Base-by-base conservation (phyloP, 2,329 filamentous ascomycete species). In the Eutypa lata region DNA sequence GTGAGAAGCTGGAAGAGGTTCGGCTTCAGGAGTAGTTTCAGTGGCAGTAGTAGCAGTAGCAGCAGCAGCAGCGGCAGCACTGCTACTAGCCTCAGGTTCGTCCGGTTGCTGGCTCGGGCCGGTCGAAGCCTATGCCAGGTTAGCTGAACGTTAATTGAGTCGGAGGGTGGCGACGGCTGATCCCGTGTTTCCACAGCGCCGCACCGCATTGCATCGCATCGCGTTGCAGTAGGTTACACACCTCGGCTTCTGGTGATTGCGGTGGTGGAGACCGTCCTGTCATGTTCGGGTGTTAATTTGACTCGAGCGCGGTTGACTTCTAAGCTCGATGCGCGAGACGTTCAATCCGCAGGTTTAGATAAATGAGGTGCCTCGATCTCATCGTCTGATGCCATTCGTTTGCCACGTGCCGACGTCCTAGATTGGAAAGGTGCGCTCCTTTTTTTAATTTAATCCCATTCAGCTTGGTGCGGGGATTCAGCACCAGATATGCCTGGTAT, bases 1-100 rank as follows among this genome's bases (percentile, higher is more conserved):
- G 51, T 58, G 57, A 21, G 55, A 40, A 18, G 50, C 53, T 21
- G 53, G 42, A n/a, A 45, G 42, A 45, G 42, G 42, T 10, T 11
- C 16, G n/a, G 21, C 42, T 26, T 10, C 42, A 26, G 21, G 13
- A 2, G 35, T 7, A 38, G 7, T 16, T 7, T 5, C 26, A 31
- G 26, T 31, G 26, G 26, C 26, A 31, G 26, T 5, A 31, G 26
- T 5, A 31, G 26, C 26, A 31, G 26, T 31, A 10, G 26, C 26
- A 31, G 26, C 26, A 31, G 26, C 26, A 10, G 26, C 26, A 10
- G 26, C 10, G 26, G 26, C 5, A 10, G 26, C 6, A 31, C n/a
- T 7, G 10, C n/a, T 19, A 18, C 19, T 42, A 42, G 42, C 22
- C 21, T 26, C 42, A 2, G 42, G 42, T 24, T 28, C n/a, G 6